Base-by-base conservation (phyloP, 2,329 filamentous ascomycete genomes). In the Cordyceps cicadae region DNA sequence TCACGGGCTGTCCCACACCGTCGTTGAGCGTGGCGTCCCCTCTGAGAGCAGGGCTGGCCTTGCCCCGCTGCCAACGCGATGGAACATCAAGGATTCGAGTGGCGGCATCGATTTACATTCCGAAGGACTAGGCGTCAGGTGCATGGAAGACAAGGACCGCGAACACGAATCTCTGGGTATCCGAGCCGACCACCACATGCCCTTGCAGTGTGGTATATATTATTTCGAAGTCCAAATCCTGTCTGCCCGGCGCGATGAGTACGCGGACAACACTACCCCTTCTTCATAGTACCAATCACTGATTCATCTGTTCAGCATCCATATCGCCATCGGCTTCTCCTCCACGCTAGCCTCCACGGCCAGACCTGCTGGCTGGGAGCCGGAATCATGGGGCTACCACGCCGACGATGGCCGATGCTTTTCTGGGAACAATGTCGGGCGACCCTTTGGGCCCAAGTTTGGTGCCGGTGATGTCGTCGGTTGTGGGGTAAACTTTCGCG, bases 121-220 rank as follows among this genome's bases (percentile, higher is more conserved):
- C 4, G 86, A 91, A 66, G 91, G 90, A 1, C 78, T 87, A 56
- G 88, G 93, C 68, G 85, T 95, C 60, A 85, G 83, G 67, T 83
- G 82, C 66, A 74, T 74, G 1, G 77, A 79, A 0, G 67, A 74
- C 0, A 81, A 80, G 67, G 75, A 84, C 54, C 77, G 79, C 55
- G 84, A 87, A 8, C 79, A 89, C 69, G 94, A 97, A 71, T 90
- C 91, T 19, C 91, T 86, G 41, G 85, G 90, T 14, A 86, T 96
- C 62, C 86, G 94, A 60, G 85, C 92, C 32, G 89, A 99, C 72
- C 81, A 92, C 71, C 84, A 87, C 54, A 97, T 97, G 85, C 92
- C 94, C 4, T 81, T 86, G 41, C 88, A 96, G 69, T 94, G 90
- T 66, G 94, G 94, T 2, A 87, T 99, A 62, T 99, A 96, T 73